Percentiles rank a stretch among this genome's conserved stretches.
These are phyloP conservation scores for Lathyrus oleraceus DNA, from an alignment of 306 rosid species.

Conservation along the genomic window DNA sequence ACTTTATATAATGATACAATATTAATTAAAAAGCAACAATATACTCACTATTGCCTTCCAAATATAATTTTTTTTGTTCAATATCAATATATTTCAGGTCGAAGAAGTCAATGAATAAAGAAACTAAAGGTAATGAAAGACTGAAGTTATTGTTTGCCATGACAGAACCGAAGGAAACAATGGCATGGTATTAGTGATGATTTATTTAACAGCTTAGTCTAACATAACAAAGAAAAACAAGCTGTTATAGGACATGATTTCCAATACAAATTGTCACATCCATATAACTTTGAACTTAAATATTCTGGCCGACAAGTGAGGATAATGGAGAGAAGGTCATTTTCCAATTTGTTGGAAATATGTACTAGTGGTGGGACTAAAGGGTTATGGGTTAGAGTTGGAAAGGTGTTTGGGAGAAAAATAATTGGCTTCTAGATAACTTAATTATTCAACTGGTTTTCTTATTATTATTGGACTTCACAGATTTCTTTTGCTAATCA, in stretches of 20 bases:
- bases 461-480: background rate
- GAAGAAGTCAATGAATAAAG: background rate
- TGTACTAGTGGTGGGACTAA: slow-evolving; percentile 30
- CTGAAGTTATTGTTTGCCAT: slow-evolving; percentile 26
- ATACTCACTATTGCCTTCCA: no score
- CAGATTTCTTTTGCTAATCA: background rate
- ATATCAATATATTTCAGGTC: background rate
- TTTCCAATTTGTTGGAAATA: slow-evolving; percentile 4
- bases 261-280: slow-evolving; percentile 26
- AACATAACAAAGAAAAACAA: slow-evolving; percentile 14
- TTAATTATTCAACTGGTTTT: background rate
- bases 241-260: slow-evolving; percentile 21
- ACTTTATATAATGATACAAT: no score
- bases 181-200: background rate
- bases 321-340: slow-evolving; percentile 21
- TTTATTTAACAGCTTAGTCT: background rate
- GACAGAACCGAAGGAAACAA: slow-evolving; percentile 30
- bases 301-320: slow-evolving; percentile 39
- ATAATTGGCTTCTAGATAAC: slow-evolving; percentile 2
- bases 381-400: slow-evolving; percentile 7
- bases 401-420: background rate
- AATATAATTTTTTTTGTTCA: background rate
- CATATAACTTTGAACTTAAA: slow-evolving; percentile 27
- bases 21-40: no score
- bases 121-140: background rate